phyloP scores from a whole-genome alignment of 768 basidiomycete species.

The Mycena vulgaris region DNA sequence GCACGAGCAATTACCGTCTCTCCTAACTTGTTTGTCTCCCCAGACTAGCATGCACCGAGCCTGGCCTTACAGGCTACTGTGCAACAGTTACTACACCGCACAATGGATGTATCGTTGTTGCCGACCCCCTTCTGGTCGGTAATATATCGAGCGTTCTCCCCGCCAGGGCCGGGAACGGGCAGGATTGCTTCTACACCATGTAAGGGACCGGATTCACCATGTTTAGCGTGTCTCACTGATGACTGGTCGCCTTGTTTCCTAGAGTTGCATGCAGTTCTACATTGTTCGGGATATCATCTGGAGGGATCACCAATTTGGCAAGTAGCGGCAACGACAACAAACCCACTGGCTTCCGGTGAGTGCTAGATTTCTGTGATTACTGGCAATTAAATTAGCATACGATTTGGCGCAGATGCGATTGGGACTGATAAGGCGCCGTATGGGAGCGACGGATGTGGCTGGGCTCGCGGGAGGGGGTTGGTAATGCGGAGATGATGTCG shows the following conservation, averaged over 20 bases:
- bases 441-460: slow-evolving; percentile 5
- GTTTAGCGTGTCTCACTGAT: neutral
- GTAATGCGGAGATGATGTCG: no score
- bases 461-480: no score
- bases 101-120: no score
- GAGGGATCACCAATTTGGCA: slow-evolving; percentile 1
- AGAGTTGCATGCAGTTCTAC: neutral
- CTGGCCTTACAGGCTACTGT: neutral
- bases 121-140: no score
- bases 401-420: slow-evolving; percentile 9
- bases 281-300: slow-evolving; percentile 1
- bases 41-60: slow-evolving; percentile 4
- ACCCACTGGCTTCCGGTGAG: no score
- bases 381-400: neutral
- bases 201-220: slow-evolving; percentile 1
- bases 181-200: slow-evolving; percentile 4
- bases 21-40: neutral
- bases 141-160: no score
- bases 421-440: neutral
- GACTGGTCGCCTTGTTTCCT: neutral
- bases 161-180: neutral
- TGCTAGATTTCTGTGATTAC: neutral
- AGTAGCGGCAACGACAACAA: slow-evolving; percentile 1
- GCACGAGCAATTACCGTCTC: neutral
- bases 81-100: no score